These are phyloP conservation scores for Mucor irregularis DNA, from an alignment of 371 early-diverging fungal species.

Conservation along the genomic window DNA sequence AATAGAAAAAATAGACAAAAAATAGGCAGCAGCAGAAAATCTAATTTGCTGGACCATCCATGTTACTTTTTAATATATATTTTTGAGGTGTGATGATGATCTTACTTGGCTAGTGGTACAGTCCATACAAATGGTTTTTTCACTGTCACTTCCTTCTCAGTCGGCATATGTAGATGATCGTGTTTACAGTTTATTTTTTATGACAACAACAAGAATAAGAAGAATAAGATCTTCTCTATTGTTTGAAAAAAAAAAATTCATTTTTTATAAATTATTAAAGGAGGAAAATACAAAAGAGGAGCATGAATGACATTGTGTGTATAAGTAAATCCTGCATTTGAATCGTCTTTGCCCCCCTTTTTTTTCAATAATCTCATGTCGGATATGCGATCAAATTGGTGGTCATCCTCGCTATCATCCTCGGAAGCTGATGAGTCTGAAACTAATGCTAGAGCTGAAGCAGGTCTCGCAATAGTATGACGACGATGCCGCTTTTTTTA, in stretches of 20 bases:
- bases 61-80: too few relatives aligned
- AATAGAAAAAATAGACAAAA: slow-evolving; percentile 14
- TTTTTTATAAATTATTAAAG: too few relatives aligned
- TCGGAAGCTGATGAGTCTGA: background rate
- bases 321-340: too few relatives aligned
- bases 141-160: too few relatives aligned
- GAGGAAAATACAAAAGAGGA: too few relatives aligned
- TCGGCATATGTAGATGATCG: too few relatives aligned
- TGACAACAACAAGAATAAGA: background rate
- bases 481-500: slow-evolving; percentile 11
- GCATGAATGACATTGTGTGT: too few relatives aligned
- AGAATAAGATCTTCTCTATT: background rate
- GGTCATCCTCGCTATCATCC: slow-evolving; percentile 14
- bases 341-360: too few relatives aligned
- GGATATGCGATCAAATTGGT: slow-evolving; percentile 27
- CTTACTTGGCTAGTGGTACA: slow-evolving; percentile 7
- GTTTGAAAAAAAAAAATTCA: background rate
- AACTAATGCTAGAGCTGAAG: slow-evolving; percentile 13
- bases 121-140: background rate
- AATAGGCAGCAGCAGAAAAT: slow-evolving; percentile 9
- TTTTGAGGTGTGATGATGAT: too few relatives aligned
- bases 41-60: slow-evolving; percentile 15
- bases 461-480: slow-evolving; percentile 16
- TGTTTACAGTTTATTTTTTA: background rate
- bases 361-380: slow-evolving; percentile 15